Evolutionary conservation across 208 protist genomes (phyloP), one percentile per base, ranked within the genome.

Genomic region (Leishmania arabica): DNA sequence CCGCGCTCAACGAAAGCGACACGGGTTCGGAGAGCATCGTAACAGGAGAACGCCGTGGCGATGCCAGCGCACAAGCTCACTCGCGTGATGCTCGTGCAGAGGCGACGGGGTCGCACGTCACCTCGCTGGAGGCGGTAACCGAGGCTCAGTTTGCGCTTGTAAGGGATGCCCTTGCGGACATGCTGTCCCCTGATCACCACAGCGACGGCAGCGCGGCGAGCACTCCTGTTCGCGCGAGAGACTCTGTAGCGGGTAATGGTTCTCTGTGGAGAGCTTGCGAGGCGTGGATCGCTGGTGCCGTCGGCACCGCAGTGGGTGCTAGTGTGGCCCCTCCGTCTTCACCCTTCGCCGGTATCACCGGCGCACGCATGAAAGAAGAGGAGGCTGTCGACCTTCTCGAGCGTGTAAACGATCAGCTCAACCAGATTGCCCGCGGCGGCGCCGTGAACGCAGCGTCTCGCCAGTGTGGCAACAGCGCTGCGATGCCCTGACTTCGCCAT

Each of bases 401-500:
- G 5, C 79, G 47, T 24, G 60, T 87, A 15, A 87, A 84, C 53
- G 53, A 54, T 40, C 78, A 81, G 42, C 84, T 87, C n/a, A 87
- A 75, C 62, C 53, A 65, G 45, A 78, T 86, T 40, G 74, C 66
- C 34, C 45, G 70, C 51, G 73, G 82, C 31, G 42, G 69, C 69
- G 11, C 45, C 47, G 69, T 19, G 51, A 62, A 11, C 31, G 19
- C 31, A 19, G 60, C 11, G 40, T 24, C 66, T 49, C 17, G 9
- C 21, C 21, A 72, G 24, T 31, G 17, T 72, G 15, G 24, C 31
- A 69, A 11, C 8, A n/a, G 66, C 1, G 66, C 66, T 49, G 40
- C 31, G 27, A 19, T 71, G 40, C 15, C 47, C 21, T 19, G 66
- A 31, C 40, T 71, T n/a, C 42, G 42, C 42, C 42, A 45, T 45